Base-by-base conservation (phyloP, 2,329 filamentous ascomycete genomes). In the Colletotrichum falcatum region DNA sequence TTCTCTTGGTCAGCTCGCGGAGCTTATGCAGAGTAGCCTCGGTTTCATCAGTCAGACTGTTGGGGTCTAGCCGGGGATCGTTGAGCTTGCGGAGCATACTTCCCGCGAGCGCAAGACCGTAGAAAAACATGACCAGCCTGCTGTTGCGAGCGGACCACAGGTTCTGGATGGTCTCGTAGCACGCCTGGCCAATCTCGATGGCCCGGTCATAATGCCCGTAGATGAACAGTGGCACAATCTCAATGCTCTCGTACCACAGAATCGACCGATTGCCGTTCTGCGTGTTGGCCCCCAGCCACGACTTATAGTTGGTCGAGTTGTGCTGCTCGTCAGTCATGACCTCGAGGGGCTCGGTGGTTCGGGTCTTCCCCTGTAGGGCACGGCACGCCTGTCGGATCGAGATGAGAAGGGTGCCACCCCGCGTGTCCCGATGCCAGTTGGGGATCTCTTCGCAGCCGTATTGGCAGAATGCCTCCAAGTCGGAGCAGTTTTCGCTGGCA, bases 331-430 rank as follows among this genome's bases (percentile, higher is more conserved):
- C 92, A 49, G 85, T 88, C 83, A 95, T 87, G 14, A 94, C 84
- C 23, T 86, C 83, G 0, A 83, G 76, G 0, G 90, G 80, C 12
- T 86, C 81, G 14, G 81, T 79, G 3, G 80, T 80, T 14, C 80
- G 80, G 0, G 93, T 95, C 78, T 94, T 95, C 64, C 93, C 93
- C 77, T 94, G 91, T 26, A 95, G 80, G 28, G 93, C 91, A 59
- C 91, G 88, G 61, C 86, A 88, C 30, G 88, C 85, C 77, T 95
- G 92, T 60, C 91, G 83, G 4, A 91, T 84, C 3, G 88, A 86
- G 70, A 92, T 88, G 8, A 95, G 82, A 61, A 94, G 83, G 0
- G 89, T 89, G 2, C 93, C 93, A 20, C 93, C 93, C 68, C 92
- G 86, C 1, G 91, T 87, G 75, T 94, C 92, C 54, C 86, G 83